Evolutionary conservation across 352 stramenopile genomes (phyloP).

Genomic region (Globisporangium nagaii): DNA sequence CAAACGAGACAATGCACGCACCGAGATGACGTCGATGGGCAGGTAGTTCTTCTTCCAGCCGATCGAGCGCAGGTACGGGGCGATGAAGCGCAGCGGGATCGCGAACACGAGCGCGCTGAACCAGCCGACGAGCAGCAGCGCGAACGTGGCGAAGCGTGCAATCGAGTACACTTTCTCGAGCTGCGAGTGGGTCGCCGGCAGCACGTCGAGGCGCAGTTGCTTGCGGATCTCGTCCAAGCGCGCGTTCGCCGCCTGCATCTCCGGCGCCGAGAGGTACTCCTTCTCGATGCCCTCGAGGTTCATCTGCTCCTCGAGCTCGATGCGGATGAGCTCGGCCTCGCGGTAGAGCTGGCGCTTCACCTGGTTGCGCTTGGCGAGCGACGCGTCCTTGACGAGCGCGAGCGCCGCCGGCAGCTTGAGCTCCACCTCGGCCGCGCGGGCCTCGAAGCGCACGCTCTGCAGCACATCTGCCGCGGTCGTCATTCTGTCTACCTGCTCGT

Average conservation of each 20-base stretch:
- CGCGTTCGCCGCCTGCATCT: constrained; percentile 43
- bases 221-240: constrained; percentile 58
- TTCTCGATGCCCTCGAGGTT: constrained; percentile 59
- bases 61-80: constrained; percentile 37
- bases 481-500: constrained; percentile 1
- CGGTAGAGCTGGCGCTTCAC: constrained; percentile 57
- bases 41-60: constrained; percentile 76
- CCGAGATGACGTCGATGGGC: constrained; percentile 67
- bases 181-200: constrained; percentile 28
- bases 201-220: constrained; percentile 59
- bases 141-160: constrained; percentile 58
- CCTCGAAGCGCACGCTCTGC: constrained; percentile 42
- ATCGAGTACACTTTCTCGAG: constrained; percentile 63
- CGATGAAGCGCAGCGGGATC: constrained; percentile 62
- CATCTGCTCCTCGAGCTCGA: constrained; percentile 77
- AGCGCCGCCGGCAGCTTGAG: constrained; percentile 39
- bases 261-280: constrained; percentile 38
- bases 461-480: constrained; percentile 51
- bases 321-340: constrained; percentile 64
- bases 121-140: constrained; percentile 67
- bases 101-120: constrained; percentile 62
- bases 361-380: constrained; percentile 75
- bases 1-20: constrained; percentile 13
- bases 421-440: constrained; percentile 51
- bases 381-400: constrained; percentile 23